phyloP scores from a whole-genome alignment of 345 rosid genomes.

The Psidium guajava region DNA sequence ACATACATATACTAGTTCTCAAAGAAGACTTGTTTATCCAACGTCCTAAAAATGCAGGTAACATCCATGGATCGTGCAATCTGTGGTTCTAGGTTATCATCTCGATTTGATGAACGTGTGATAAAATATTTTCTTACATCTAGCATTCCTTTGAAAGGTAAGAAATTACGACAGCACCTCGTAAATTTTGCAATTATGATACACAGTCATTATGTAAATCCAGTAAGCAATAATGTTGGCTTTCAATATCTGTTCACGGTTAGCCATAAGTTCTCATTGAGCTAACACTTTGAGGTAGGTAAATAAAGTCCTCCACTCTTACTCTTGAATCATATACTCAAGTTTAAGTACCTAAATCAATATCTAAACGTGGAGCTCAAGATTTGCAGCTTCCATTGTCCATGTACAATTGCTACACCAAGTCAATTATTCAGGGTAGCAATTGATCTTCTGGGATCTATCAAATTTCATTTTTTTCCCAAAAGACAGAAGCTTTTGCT shows the following conservation, averaged over 20 bases:
- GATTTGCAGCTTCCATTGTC: background rate
- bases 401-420: background rate
- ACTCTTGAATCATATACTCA: no score
- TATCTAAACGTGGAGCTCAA: background rate
- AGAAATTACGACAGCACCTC: background rate
- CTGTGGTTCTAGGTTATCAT: background rate
- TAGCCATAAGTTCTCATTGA: background rate
- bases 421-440: background rate
- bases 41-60: background rate
- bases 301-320: background rate
- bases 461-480: background rate
- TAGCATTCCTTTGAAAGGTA: background rate
- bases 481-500: background rate
- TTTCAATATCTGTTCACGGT: background rate
- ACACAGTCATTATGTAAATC: background rate
- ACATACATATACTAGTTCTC: background rate
- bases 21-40: background rate
- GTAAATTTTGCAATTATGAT: background rate
- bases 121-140: background rate
- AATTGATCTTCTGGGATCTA: background rate
- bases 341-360: background rate
- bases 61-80: background rate
- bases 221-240: background rate
- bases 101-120: background rate
- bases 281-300: background rate